Percentiles rank a stretch among this genome's conserved stretches.
phyloP scores from a whole-genome alignment of 345 rosid species.

The Odontarrhena argentea region DNA sequence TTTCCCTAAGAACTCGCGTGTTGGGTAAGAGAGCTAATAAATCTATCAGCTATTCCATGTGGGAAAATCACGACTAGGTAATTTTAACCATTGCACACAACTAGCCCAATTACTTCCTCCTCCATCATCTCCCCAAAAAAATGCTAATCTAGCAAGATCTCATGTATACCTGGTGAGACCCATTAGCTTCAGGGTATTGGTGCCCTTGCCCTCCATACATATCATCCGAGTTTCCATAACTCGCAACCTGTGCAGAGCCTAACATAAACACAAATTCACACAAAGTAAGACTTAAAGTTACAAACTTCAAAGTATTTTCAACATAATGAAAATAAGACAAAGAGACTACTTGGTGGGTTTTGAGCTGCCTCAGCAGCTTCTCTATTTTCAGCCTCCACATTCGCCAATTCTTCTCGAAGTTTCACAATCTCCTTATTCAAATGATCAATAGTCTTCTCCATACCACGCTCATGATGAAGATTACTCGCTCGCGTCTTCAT shows the following conservation, averaged over 20 bases:
- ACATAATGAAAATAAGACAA: background rate
- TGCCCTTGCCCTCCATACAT: conserved; percentile 42
- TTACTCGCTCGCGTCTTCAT: conserved; percentile 69
- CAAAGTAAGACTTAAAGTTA: background rate
- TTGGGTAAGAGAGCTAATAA: background rate
- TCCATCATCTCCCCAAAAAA: background rate
- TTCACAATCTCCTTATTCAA: conserved; percentile 58
- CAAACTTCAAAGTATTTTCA: background rate
- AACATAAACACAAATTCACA: conserved; percentile 14
- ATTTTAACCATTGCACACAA: background rate
- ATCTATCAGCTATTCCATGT: conserved; percentile 4
- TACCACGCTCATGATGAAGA: conserved; percentile 56
- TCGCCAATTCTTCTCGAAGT: conserved; percentile 50
- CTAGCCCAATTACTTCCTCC: background rate
- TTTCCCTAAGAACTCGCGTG: conserved; percentile 3
- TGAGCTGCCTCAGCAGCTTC: conserved; percentile 43
- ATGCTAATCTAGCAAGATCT: conserved; percentile 20
- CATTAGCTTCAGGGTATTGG: conserved; percentile 44
- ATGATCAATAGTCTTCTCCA: conserved; percentile 60
- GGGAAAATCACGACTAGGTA: background rate
- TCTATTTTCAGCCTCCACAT: conserved; percentile 53
- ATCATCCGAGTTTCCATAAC: conserved; percentile 49
- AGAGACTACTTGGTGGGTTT: conserved; percentile 55
- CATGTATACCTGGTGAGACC: conserved; percentile 52
- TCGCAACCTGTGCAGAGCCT: conserved; percentile 51